Evolutionary conservation across 2,329 filamentous ascomycete genomes (phyloP).

Genomic region (Sporothrix schenckii): DNA sequence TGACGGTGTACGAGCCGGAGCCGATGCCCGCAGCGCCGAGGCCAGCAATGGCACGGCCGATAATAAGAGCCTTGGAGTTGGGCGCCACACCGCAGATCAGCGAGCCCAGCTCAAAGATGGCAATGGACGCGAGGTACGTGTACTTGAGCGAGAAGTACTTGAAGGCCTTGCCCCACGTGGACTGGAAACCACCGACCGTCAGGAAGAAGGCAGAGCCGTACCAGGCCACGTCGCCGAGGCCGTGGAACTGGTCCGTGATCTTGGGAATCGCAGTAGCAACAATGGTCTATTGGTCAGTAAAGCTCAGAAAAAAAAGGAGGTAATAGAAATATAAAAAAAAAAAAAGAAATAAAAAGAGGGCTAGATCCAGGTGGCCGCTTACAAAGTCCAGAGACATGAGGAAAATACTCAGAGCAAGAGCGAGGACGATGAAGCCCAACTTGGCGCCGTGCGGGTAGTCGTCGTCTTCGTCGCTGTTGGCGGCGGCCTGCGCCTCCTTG

Average conservation of each 20-base stretch:
- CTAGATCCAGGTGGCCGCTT: constrained; percentile 28
- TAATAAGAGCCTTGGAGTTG: constrained; percentile 53
- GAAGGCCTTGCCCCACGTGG: constrained; percentile 53
- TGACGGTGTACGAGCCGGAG: constrained; percentile 48
- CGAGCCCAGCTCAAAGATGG: constrained; percentile 59
- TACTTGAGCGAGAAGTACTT: constrained; percentile 57
- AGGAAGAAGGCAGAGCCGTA: constrained; percentile 61
- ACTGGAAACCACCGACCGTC: constrained; percentile 51
- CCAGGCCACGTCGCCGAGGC: constrained; percentile 60
- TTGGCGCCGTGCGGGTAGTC: constrained; percentile 48
- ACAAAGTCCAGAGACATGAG: constrained; percentile 55
- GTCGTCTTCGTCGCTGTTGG: constrained; percentile 33
- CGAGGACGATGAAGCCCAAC: constrained; percentile 51
- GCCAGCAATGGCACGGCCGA: constrained; percentile 55
- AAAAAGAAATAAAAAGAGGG: not conserved
- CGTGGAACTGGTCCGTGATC: constrained; percentile 57
- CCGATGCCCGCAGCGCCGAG: constrained; percentile 50
- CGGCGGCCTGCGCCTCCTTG: not conserved
- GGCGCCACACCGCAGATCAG: constrained; percentile 56
- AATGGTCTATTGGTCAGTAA: constrained; percentile 47
- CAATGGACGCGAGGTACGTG: constrained; percentile 52
- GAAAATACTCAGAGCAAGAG: constrained; percentile 54
- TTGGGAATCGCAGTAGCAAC: constrained; percentile 61
- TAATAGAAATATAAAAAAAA: too few species aligned
- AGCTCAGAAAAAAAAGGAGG: not conserved